A percentile compares a stretch with the other conserved stretches of the same genome.
Evolutionary conservation across 2,329 filamentous ascomycete species (phyloP).

Genomic region (Thielaviopsis ethacetica): DNA sequence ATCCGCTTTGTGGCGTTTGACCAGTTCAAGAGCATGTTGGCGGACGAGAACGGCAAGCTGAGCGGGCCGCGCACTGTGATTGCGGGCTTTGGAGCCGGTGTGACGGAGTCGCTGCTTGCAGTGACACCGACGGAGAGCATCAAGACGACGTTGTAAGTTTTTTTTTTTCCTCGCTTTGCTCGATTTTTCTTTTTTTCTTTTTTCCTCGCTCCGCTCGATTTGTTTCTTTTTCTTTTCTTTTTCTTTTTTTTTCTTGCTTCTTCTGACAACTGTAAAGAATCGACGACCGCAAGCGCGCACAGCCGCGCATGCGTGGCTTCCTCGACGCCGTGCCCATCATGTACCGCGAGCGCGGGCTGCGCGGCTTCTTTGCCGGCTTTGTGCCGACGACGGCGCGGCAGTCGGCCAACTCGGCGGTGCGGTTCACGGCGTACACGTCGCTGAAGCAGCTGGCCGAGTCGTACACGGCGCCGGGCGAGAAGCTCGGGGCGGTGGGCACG

Average conservation of each 20-base stretch:
- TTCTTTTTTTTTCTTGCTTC: too few relatives aligned
- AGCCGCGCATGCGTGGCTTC: constrained; percentile 81
- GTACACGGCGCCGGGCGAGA: constrained; percentile 88
- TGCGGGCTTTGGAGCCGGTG: constrained; percentile 84
- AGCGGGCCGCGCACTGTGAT: constrained; percentile 82
- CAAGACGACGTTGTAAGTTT: constrained; percentile 73
- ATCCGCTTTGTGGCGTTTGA: constrained; percentile 96
- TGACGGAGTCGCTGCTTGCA: constrained; percentile 82
- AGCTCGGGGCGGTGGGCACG: constrained; percentile 71
- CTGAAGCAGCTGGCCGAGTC: constrained; percentile 82
- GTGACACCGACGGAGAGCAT: constrained; percentile 97
- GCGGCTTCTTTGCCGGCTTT: constrained; percentile 94
- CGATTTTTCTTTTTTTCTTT: too few relatives aligned
- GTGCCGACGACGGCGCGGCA: constrained; percentile 88
- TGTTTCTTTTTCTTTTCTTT: neutral
- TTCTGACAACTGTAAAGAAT: too few relatives aligned
- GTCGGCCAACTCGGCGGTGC: constrained; percentile 81
- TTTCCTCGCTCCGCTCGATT: too few relatives aligned
- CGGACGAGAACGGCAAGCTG: constrained; percentile 73
- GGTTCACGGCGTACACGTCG: constrained; percentile 82
- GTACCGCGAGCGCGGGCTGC: constrained; percentile 67
- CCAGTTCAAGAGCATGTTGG: constrained; percentile 71
- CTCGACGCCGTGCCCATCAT: constrained; percentile 81
- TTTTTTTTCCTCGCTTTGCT: too few relatives aligned
- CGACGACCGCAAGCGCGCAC: constrained; percentile 76